phyloP scores from a whole-genome alignment of 257 asterid genomes.

The Fraxinus quadrangulata region DNA sequence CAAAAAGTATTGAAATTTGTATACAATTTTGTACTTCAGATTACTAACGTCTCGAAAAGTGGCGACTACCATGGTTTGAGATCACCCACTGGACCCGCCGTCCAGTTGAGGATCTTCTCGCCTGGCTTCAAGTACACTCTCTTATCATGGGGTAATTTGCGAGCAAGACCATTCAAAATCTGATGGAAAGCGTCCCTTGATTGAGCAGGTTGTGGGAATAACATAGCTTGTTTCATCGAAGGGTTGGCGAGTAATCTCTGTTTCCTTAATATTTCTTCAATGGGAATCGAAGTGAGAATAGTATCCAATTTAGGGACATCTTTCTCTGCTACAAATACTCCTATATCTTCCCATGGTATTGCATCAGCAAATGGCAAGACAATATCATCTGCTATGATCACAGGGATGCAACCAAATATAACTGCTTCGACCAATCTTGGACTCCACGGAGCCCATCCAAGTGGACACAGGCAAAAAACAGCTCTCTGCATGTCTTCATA shows the following conservation, averaged over 20 bases:
- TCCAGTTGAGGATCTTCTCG: constrained; percentile 76
- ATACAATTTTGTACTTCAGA: not conserved
- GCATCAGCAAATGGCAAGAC: constrained; percentile 94
- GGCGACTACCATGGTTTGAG: constrained; percentile 72
- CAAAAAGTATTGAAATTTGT: not conserved
- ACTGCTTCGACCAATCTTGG: constrained; percentile 95
- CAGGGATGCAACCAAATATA: constrained; percentile 88
- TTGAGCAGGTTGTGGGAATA: constrained; percentile 84
- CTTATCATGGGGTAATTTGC: constrained; percentile 70
- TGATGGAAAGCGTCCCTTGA: constrained; percentile 90
- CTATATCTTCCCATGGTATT: constrained; percentile 95
- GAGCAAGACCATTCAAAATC: constrained; percentile 81
- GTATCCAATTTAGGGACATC: constrained; percentile 84
- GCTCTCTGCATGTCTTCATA: constrained; percentile 95
- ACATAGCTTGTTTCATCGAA: constrained; percentile 91
- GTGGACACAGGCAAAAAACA: constrained; percentile 83
- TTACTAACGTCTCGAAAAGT: not conserved
- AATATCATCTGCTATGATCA: constrained; percentile 88
- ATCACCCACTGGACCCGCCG: constrained; percentile 81
- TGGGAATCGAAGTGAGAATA: constrained; percentile 72
- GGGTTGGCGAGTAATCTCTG: constrained; percentile 86
- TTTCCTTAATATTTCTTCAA: constrained; percentile 68
- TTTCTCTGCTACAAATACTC: constrained; percentile 75
- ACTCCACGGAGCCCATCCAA: constrained; percentile 99
- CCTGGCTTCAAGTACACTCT: constrained; percentile 54